Percentiles rank a stretch among this genome's conserved stretches.
Conservation (phyloP, 768 basidiomycete genomes). For the Tylopilus felleus region DNA sequence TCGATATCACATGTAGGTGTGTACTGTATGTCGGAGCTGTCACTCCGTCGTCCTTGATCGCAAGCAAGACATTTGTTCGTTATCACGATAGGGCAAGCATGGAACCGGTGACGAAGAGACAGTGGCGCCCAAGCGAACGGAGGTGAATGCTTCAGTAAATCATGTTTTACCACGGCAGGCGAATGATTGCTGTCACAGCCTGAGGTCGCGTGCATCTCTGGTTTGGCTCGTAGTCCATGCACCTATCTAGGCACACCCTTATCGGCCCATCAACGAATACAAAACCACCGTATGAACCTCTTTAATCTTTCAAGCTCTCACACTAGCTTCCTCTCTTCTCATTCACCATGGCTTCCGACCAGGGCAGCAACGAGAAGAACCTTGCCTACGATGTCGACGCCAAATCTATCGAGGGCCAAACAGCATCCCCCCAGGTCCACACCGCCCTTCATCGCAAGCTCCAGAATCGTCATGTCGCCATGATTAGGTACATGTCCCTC, state of each 20-base stretch:
- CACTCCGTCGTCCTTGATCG: too few species aligned
- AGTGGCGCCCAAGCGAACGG: not conserved
- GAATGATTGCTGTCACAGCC: too few species aligned
- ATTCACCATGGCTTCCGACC: not conserved
- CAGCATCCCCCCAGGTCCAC: not conserved
- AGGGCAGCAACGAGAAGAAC: conserved; percentile 2
- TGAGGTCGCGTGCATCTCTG: not conserved
- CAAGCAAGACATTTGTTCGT: too few species aligned
- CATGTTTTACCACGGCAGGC: not conserved
- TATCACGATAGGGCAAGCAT: not conserved
- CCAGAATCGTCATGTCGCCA: conserved; percentile 35
- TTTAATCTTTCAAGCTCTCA: not conserved
- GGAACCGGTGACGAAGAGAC: too few species aligned
- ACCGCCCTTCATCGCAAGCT: conserved; percentile 26
- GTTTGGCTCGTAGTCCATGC: not conserved
- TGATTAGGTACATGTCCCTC: conserved; percentile 29
- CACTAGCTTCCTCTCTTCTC: not conserved
- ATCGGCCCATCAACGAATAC: not conserved
- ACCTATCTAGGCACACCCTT: not conserved
- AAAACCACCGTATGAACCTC: not conserved
- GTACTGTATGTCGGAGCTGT: too few species aligned
- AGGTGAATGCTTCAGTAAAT: not conserved
- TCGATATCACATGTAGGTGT: too few species aligned
- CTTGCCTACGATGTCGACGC: not conserved
- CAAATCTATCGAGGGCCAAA: conserved; percentile 12